A percentile compares a stretch with the other conserved stretches of the same genome.
Evolutionary conservation across 176 grass and related monocot species (phyloP).

Genomic region (Aegilops tauschii): DNA sequence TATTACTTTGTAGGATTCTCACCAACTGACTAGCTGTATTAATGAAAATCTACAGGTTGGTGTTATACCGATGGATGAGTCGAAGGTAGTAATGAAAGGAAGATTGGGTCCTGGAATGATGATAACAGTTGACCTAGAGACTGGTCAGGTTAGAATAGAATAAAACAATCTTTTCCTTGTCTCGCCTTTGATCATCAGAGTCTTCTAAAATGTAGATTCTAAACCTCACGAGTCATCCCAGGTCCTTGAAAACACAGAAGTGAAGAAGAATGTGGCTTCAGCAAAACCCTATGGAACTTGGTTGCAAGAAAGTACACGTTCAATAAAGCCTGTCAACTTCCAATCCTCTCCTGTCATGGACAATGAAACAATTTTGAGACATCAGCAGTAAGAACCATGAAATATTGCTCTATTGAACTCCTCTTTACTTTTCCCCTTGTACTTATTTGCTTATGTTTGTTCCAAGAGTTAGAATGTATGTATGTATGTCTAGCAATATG

Average conservation of each 20-base stretch:
- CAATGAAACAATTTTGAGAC: constrained; percentile 74
- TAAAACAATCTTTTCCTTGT: constrained; percentile 11
- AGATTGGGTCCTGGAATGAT: constrained; percentile 99
- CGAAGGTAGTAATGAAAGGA: constrained; percentile 96
- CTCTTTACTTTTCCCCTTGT: constrained; percentile 10
- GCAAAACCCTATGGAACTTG: constrained; percentile 70
- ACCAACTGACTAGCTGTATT: constrained; percentile 28
- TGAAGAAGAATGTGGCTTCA: constrained; percentile 83
- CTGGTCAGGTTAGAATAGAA: constrained; percentile 70
- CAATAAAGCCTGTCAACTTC: constrained; percentile 94
- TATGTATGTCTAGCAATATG: background rate
- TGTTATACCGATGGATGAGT: constrained; percentile 99
- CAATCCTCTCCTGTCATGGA: constrained; percentile 83
- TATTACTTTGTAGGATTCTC: constrained; percentile 21
- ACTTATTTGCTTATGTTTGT: background rate
- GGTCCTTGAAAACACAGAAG: constrained; percentile 97
- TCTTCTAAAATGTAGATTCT: constrained; percentile 29
- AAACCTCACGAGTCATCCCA: constrained; percentile 42
- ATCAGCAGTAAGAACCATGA: constrained; percentile 83
- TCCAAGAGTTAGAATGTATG: background rate
- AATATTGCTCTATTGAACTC: constrained; percentile 3
- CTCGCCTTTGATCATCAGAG: background rate
- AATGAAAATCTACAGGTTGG: constrained; percentile 67
- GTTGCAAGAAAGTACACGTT: constrained; percentile 77
- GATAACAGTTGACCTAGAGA: constrained; percentile 94